Conservation (phyloP, 805 yeast species). For the Ogataea henricii region DNA sequence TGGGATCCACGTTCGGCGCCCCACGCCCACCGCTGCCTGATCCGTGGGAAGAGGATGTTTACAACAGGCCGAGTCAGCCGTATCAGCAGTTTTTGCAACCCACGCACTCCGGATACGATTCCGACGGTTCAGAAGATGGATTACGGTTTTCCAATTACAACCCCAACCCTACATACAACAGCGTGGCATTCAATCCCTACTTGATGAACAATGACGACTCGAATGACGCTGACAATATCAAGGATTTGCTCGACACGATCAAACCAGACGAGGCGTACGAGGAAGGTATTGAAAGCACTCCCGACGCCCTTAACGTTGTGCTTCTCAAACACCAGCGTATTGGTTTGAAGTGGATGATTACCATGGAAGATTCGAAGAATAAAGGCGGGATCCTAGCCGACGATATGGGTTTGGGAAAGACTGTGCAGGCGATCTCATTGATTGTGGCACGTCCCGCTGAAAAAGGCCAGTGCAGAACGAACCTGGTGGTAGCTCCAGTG, state of each 20-base stretch:
- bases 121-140: neutral
- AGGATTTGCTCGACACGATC: constrained; percentile 51
- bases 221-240: constrained; percentile 27
- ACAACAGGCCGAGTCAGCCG: neutral
- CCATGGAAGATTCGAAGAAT: constrained; percentile 61
- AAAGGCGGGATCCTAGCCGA: constrained; percentile 76
- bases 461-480: constrained; percentile 46
- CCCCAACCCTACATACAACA: constrained; percentile 5
- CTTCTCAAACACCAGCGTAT: constrained; percentile 68
- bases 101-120: neutral
- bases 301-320: constrained; percentile 56
- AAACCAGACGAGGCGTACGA: constrained; percentile 50
- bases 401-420: constrained; percentile 84
- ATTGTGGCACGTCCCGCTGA: constrained; percentile 45
- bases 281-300: constrained; percentile 61
- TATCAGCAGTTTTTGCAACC: neutral
- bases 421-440: constrained; percentile 66
- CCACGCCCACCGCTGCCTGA: too few relatives aligned
- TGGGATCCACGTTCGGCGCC: too few relatives aligned
- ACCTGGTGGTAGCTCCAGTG: constrained; percentile 87
- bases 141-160: neutral
- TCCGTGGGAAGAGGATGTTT: neutral
- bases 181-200: constrained; percentile 16
- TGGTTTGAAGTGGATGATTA: constrained; percentile 80
- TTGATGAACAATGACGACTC: constrained; percentile 7